Percentiles rank a stretch among this genome's conserved stretches.
These are phyloP conservation scores for Suillus subalutaceus DNA, from an alignment of 768 basidiomycete species.

Conservation along the genomic window DNA sequence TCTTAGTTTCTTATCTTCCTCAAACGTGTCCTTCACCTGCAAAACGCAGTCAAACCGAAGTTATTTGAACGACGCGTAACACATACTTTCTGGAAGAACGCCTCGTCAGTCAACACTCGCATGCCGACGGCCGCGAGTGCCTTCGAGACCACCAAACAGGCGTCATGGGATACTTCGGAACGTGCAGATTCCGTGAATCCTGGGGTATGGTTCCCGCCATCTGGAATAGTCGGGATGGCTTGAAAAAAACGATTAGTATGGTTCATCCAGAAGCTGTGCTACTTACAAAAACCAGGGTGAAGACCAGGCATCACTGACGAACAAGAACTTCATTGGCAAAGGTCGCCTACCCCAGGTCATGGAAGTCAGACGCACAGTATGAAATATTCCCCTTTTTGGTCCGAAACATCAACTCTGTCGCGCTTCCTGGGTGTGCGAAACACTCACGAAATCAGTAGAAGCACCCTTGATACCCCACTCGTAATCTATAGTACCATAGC, in stretches of 20 bases:
- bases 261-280: constrained; percentile 5
- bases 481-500: constrained; percentile 60
- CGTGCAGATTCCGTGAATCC: constrained; percentile 62
- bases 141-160: constrained; percentile 62
- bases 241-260: neutral
- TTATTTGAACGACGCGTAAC: neutral
- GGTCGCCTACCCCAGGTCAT: neutral
- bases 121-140: constrained; percentile 67
- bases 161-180: constrained; percentile 57
- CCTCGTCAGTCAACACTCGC: constrained; percentile 62
- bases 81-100: constrained; percentile 55
- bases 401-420: neutral
- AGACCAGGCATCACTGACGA: constrained; percentile 49
- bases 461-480: constrained; percentile 65
- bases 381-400: constrained; percentile 49
- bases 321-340: constrained; percentile 13
- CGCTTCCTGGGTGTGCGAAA: neutral
- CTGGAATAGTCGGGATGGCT: constrained; percentile 69
- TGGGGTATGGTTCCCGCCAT: constrained; percentile 75
- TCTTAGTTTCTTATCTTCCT: constrained; percentile 38
- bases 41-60: neutral
- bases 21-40: constrained; percentile 47
- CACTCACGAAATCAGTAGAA: constrained; percentile 75
- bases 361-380: constrained; percentile 47
- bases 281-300: constrained; percentile 57